A percentile compares a stretch with the other conserved stretches of the same genome.
phyloP scores from a whole-genome alignment of 73 alveolate genomes.

The Tetrahymena thermophila region DNA sequence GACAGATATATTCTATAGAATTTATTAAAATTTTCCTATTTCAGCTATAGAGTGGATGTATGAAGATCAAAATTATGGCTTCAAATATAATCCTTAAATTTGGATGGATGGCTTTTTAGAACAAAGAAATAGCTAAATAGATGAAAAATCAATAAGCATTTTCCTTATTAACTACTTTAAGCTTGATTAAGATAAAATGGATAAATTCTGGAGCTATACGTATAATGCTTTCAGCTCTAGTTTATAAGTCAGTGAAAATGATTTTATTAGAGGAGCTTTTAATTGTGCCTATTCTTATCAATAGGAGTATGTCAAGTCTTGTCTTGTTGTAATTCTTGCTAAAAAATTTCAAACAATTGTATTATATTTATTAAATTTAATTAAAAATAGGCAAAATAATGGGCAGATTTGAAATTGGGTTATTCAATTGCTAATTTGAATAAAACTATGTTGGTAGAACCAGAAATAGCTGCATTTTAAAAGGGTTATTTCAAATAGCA shows the following conservation, averaged over 20 bases:
- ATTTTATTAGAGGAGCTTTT: too few relatives aligned
- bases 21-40: background rate
- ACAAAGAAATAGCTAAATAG: background rate
- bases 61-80: background rate
- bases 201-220: background rate
- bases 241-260: too few relatives aligned
- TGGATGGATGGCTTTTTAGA: background rate
- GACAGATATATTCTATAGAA: background rate
- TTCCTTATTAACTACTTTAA: background rate
- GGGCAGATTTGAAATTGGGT: background rate
- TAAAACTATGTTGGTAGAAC: background rate
- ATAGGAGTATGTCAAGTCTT: background rate
- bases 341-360: background rate
- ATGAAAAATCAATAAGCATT: background rate
- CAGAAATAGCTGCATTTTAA: background rate
- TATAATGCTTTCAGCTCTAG: too few relatives aligned
- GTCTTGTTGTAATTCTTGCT: background rate
- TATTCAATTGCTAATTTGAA: background rate
- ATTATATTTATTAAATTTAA: background rate
- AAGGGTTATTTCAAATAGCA: background rate
- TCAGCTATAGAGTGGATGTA: background rate
- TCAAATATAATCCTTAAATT: background rate
- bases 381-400: background rate
- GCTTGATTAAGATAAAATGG: background rate
- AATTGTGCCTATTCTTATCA: too few relatives aligned